These are phyloP conservation scores for Cladosporium sp. DNA, from an alignment of 2,329 filamentous ascomycete species.

Conservation along the genomic window DNA sequence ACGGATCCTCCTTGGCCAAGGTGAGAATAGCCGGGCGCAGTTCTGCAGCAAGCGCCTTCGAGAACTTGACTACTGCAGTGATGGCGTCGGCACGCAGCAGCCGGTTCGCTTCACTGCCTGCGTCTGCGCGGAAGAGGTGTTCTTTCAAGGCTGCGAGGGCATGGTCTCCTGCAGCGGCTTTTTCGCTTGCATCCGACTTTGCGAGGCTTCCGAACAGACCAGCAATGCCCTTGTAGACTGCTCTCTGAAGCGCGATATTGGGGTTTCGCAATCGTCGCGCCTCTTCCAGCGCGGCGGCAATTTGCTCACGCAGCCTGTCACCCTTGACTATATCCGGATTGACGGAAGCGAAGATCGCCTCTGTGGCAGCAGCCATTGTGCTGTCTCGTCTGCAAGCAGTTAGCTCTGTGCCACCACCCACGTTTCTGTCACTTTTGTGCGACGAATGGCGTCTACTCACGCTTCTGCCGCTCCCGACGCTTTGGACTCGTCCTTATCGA, in stretches of 20 bases:
- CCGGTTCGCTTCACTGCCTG: constrained; percentile 32
- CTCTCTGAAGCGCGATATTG: constrained; percentile 8
- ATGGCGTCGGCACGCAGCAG: constrained; percentile 33
- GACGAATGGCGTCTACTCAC: not conserved
- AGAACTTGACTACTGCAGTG: constrained; percentile 24
- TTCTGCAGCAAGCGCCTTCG: constrained; percentile 20
- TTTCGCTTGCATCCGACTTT: not conserved
- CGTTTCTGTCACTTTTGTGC: constrained; percentile 10
- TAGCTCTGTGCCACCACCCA: constrained; percentile 10
- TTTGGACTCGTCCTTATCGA: constrained; percentile 51
- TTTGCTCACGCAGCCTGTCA: constrained; percentile 18
- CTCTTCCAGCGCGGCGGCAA: constrained; percentile 3
- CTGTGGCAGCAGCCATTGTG: constrained; percentile 32
- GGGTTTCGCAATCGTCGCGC: constrained; percentile 9
- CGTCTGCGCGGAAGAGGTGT: constrained; percentile 30
- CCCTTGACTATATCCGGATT: constrained; percentile 28
- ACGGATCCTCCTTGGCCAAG: constrained; percentile 21
- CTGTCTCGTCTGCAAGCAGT: constrained; percentile 25
- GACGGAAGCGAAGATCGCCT: constrained; percentile 34
- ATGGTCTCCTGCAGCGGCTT: constrained; percentile 5
- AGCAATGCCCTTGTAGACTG: constrained; percentile 26
- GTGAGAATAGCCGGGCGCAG: constrained; percentile 23
- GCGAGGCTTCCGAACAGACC: constrained; percentile 22
- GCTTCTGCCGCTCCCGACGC: constrained; percentile 9
- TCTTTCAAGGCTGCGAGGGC: constrained; percentile 23